Evolutionary conservation across 2,329 filamentous ascomycete species (phyloP).

Genomic region (Colletotrichum karsti): DNA sequence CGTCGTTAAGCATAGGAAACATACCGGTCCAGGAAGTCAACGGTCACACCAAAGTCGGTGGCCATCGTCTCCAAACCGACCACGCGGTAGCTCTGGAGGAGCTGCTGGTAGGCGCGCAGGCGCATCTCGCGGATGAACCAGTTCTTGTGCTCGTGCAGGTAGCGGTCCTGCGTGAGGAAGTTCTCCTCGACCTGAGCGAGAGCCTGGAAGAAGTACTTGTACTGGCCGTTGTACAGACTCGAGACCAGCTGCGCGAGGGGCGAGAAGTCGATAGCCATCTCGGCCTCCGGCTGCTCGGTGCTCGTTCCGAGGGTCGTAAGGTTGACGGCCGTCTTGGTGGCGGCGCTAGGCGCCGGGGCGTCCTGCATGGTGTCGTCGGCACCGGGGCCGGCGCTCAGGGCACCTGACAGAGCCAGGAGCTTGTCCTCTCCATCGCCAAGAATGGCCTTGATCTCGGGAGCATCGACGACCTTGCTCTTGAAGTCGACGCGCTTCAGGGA

Average conservation of each 20-base stretch:
- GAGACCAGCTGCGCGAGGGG: conserved; percentile 87
- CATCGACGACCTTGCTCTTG: conserved; percentile 98
- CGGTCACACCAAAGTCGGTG: conserved; percentile 93
- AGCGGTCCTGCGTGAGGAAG: conserved; percentile 93
- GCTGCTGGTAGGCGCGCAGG: conserved; percentile 93
- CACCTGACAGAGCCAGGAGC: conserved; percentile 81
- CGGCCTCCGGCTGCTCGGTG: conserved; percentile 77
- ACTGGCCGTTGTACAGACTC: conserved; percentile 92
- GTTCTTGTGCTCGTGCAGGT: conserved; percentile 92
- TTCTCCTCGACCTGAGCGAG: conserved; percentile 90
- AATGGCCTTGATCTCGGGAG: conserved; percentile 97
- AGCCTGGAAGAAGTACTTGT: conserved; percentile 91
- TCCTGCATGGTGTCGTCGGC: conserved; percentile 79
- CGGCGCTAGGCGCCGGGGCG: conserved; percentile 57
- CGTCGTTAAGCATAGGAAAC: conserved; percentile 38
- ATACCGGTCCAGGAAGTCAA: conserved; percentile 95
- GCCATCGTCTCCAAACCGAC: conserved; percentile 98
- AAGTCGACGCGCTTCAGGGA: conserved; percentile 97
- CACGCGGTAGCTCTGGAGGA: conserved; percentile 96
- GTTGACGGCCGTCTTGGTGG: conserved; percentile 76
- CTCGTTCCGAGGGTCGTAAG: conserved; percentile 82
- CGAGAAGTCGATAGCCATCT: conserved; percentile 87
- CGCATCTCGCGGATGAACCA: conserved; percentile 99
- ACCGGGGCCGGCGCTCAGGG: conserved; percentile 81
- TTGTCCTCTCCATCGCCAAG: conserved; percentile 91